Evolutionary conservation across 225 moss, liverwort and hornwort genomes (phyloP), one percentile per base, ranked within the genome.

Genomic region (Anthoceros angustus): DNA sequence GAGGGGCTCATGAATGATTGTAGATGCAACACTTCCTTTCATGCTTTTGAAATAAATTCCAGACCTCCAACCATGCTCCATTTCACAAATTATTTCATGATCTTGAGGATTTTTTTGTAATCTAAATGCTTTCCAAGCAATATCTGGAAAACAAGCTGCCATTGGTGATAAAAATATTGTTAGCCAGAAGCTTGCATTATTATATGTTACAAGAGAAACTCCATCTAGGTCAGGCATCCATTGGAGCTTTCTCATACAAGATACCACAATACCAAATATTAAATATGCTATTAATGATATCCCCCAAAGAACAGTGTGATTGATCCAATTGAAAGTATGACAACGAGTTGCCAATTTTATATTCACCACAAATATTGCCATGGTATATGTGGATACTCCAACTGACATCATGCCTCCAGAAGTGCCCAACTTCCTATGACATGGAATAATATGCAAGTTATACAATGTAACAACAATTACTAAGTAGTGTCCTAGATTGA

Each of bases 1-100:
- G 61, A 64, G 69, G 16, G 67, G 70, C 68, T 6, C 14, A n/a
- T 0, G 10, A 66, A 48, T 63, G 62, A 75, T 62, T 12, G 8
- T 76, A 20, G 84, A 26, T 66, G 77, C 81, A 32, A 91, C 91
- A 69, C 75, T 85, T 3, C 74, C 25, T 46, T 70, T 42, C 63
- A 85, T 80, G 39, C 78, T 74, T 10, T 40, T 69, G 10, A 62
- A 45, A 42, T 70, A 82, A 10, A 24, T 25, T 12, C 92, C 86
- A 9, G 87, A 77, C 43, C 69, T 74, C 85, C 83, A 98, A 23
- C 98, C 89, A 42, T 83, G 75, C 20, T 92, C 89, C n/a, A 92
- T 84, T 65, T 98, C 98, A 71, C 82, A 79, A 74, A 98, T 78
- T 16, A 92, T 70, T 62, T 86, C 79, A 64, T 71, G 82, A 62